These are phyloP conservation scores for Neurospora tetraspora DNA, from an alignment of 495 filamentous ascomycete genomes.

Conservation along the genomic window DNA sequence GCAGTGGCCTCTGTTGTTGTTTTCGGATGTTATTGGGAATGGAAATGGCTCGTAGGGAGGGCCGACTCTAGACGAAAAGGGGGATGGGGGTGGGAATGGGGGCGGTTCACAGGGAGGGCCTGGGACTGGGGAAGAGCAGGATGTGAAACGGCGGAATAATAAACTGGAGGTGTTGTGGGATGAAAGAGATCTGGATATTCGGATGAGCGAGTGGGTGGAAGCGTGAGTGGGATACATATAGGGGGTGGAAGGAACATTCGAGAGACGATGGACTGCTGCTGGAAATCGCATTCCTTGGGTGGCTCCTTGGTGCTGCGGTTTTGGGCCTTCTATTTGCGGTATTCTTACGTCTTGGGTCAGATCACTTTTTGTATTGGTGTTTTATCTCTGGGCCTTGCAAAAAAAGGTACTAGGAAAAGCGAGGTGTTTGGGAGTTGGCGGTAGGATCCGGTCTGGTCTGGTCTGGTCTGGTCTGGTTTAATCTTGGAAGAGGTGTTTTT, in stretches of 20 bases:
- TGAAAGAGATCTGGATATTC: not conserved
- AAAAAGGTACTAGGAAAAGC: not conserved
- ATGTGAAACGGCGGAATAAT: not conserved
- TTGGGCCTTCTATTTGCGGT: not conserved
- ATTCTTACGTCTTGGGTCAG: not conserved
- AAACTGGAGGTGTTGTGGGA: not conserved
- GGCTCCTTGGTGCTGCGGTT: not conserved
- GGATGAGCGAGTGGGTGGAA: not conserved
- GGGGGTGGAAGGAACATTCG: not conserved
- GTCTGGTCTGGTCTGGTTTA: not conserved
- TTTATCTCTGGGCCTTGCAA: not conserved
- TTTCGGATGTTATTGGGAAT: conserved; percentile 12
- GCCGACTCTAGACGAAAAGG: not conserved
- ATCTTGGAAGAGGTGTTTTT: too few species aligned
- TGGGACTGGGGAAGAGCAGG: not conserved
- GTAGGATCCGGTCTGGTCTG: not conserved
- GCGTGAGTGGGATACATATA: not conserved
- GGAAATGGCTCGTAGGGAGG: conserved; percentile 1
- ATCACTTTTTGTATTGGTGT: not conserved
- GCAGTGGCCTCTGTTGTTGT: conserved; percentile 23
- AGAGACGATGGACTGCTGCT: not conserved
- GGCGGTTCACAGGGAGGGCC: not conserved
- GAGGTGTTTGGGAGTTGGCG: not conserved
- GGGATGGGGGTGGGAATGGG: not conserved
- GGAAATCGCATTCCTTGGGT: not conserved